These are phyloP conservation scores for Aquilaria agallochum DNA, from an alignment of 441 rosid species.

Conservation along the genomic window DNA sequence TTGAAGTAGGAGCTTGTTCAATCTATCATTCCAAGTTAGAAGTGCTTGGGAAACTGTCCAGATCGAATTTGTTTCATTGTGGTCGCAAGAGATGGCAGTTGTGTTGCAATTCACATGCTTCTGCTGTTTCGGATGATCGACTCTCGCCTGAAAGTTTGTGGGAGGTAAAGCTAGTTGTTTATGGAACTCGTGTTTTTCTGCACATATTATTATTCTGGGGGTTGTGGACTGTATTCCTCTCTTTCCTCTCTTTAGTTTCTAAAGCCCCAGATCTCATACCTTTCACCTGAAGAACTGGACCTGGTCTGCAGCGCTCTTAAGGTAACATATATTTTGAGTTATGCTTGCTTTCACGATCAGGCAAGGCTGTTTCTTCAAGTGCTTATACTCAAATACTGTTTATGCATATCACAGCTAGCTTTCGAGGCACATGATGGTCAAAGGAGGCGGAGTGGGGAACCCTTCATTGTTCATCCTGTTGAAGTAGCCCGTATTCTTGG, in stretches of 20 bases:
- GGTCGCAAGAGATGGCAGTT: constrained; percentile 51
- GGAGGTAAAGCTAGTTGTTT: constrained; percentile 62
- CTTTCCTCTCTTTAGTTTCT: constrained; percentile 56
- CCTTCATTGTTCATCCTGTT: constrained; percentile 91
- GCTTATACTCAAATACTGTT: constrained; percentile 21
- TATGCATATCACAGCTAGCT: constrained; percentile 70
- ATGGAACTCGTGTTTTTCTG: constrained; percentile 8
- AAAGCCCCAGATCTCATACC: constrained; percentile 72
- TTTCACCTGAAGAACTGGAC: constrained; percentile 79
- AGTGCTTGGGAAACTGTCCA: constrained; percentile 37
- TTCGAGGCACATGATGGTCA: constrained; percentile 95
- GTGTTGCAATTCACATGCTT: constrained; percentile 36
- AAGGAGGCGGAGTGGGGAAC: constrained; percentile 91
- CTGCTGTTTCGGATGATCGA: constrained; percentile 33
- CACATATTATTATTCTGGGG: not conserved
- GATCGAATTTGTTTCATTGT: constrained; percentile 36
- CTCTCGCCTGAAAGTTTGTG: constrained; percentile 79
- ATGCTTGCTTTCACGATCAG: constrained; percentile 1
- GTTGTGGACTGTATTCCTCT: not conserved
- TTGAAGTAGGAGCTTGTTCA: constrained; percentile 31
- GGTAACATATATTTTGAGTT: constrained; percentile 36
- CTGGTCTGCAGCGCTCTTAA: constrained; percentile 72
- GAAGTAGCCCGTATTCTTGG: constrained; percentile 94
- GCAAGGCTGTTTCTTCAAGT: constrained; percentile 8
- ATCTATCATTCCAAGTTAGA: constrained; percentile 33